phyloP scores from a whole-genome alignment of 2,329 filamentous ascomycete genomes.

The Colletotrichum tofieldiae region DNA sequence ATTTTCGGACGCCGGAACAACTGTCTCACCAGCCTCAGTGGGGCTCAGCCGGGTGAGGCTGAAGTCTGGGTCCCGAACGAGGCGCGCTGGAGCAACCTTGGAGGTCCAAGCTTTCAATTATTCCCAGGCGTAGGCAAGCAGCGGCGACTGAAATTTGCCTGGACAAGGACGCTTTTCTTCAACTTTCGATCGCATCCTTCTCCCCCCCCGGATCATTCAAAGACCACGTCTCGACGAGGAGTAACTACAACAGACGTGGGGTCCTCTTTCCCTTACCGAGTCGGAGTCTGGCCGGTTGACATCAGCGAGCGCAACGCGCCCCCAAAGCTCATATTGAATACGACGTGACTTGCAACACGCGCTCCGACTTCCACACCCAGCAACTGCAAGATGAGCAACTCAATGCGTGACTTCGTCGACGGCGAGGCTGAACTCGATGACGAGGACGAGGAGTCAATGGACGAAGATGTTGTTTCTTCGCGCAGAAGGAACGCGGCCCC shows the following conservation, averaged over 20 bases:
- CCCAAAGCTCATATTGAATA: not conserved
- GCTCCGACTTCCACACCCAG: slow-evolving; percentile 7
- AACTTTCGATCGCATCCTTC: slow-evolving; percentile 11
- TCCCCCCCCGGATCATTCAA: not conserved
- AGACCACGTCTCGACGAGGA: slow-evolving; percentile 1
- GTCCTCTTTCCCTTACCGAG: not conserved
- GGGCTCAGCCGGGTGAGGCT: slow-evolving; percentile 24
- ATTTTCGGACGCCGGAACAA: slow-evolving; percentile 14
- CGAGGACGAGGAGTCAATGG: slow-evolving; percentile 87
- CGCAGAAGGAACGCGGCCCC: slow-evolving; percentile 63
- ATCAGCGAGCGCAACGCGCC: slow-evolving; percentile 15
- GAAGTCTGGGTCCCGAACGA: slow-evolving; percentile 29
- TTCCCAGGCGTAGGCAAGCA: slow-evolving; percentile 25
- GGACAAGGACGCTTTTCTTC: slow-evolving; percentile 28
- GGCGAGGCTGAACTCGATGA: slow-evolving; percentile 88
- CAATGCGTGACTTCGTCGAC: slow-evolving; percentile 84
- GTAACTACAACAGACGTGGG: not conserved
- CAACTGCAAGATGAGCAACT: slow-evolving; percentile 68
- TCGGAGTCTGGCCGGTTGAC: not conserved
- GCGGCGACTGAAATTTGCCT: slow-evolving; percentile 38
- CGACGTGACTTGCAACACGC: slow-evolving; percentile 16
- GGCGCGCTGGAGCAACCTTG: slow-evolving; percentile 23
- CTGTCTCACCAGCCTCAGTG: not conserved
- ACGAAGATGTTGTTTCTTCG: slow-evolving; percentile 78
- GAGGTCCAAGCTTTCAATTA: slow-evolving; percentile 43